phyloP scores from a whole-genome alignment of 2,329 filamentous ascomycete genomes.

The Colletotrichum chlorophyti region DNA sequence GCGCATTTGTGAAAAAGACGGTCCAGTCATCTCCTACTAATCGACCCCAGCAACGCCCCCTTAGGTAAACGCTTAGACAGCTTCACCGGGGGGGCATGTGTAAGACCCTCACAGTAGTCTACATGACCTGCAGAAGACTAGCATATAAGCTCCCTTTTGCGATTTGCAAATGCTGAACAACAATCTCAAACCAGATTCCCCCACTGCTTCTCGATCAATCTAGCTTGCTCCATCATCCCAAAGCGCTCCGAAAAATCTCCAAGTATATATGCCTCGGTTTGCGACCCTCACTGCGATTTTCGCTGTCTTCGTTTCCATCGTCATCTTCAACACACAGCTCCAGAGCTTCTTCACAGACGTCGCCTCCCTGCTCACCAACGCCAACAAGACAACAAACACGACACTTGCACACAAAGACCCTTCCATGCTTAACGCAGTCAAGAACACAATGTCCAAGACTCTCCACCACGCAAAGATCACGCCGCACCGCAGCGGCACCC shows the following conservation, averaged over 20 bases:
- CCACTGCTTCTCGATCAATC: constrained; percentile 27
- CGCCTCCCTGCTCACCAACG: constrained; percentile 31
- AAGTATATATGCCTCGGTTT: constrained; percentile 48
- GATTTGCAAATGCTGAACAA: constrained; percentile 32
- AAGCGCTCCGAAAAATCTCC: neutral
- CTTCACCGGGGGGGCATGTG: constrained; percentile 18
- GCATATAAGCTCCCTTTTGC: constrained; percentile 13
- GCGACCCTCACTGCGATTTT: constrained; percentile 41
- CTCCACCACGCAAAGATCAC: constrained; percentile 75
- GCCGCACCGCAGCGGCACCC: constrained; percentile 72
- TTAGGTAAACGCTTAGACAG: constrained; percentile 24
- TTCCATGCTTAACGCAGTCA: constrained; percentile 45
- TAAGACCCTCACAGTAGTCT: constrained; percentile 20
- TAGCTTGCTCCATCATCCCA: neutral
- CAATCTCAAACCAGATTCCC: neutral
- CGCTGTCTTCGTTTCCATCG: constrained; percentile 45
- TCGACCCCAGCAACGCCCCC: neutral
- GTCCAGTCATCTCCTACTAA: constrained; percentile 3
- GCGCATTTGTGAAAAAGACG: neutral
- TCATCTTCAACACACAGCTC: constrained; percentile 37
- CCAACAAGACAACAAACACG: constrained; percentile 27
- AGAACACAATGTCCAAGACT: constrained; percentile 65
- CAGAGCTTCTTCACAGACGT: constrained; percentile 33
- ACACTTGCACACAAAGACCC: constrained; percentile 21
- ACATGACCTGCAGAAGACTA: neutral